Evolutionary conservation across 306 rosid genomes (phyloP), one percentile per base, ranked within the genome.

Genomic region (Citrullus amarus): DNA sequence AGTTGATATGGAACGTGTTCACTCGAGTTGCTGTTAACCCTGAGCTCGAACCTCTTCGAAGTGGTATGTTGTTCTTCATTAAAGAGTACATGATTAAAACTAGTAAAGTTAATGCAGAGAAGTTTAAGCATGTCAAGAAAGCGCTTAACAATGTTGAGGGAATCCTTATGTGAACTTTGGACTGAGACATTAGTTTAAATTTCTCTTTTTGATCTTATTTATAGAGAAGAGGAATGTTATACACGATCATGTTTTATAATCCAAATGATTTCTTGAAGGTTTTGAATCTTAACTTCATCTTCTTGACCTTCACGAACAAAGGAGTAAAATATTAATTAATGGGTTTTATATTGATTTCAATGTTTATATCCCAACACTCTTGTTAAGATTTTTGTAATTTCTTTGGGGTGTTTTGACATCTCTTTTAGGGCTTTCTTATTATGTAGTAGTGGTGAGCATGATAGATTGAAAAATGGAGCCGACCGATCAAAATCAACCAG

Each of bases 71-170:
- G 56, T 95, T 91, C 80, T 95, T 92, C 81, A 30, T 85, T 20
- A 89, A 83, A 74, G 92, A 90, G 89, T 87, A 89, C 65, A 75
- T 91, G 82, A 68, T 89, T 80, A 93, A 89, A 83, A 69, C 80
- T 79, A 86, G 86, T 72, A 86, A 79, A 76, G 86, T 80, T 62
- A 59, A 82, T 1, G 15, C 80, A 32, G 85, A 69, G 43, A 95
- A 95, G 43, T 92, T 88, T 73, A 92, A 88, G 97, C 78, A 91
- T 82, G 88, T 85, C 22, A 95, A 79, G 85, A 88, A 75, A 60
- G 96, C 97, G 59, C 92, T 92, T 60, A 78, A 76, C 79, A 95
- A 95, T 79, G 79, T 84, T 43, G 96, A 92, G 83, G 98, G 97
- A 60, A 78, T 95, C 74, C 85, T 95, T 75, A 88, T 85, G 97